phyloP scores from a whole-genome alignment of 768 basidiomycete genomes.

The Boletus eberwhitei region DNA sequence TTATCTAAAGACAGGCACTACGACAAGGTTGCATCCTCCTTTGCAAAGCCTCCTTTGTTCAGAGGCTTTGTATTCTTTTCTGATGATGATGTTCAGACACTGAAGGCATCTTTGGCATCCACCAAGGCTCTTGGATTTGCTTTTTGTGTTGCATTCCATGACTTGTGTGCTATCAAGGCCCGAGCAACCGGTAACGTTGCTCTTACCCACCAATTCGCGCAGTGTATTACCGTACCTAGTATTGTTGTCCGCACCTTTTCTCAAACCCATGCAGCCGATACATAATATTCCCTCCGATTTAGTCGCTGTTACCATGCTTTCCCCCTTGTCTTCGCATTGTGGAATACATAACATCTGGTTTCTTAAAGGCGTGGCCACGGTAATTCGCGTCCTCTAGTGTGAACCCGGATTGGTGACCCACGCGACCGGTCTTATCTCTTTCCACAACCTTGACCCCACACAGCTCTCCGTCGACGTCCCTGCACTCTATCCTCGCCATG shows the following conservation, averaged over 20 bases:
- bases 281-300: background rate
- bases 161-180: conserved; percentile 57
- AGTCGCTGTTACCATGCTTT: background rate
- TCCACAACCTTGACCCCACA: conserved; percentile 3
- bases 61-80: conserved; percentile 19
- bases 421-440: background rate
- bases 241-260: conserved; percentile 20
- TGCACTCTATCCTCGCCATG: conserved; percentile 34
- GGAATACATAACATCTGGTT: background rate
- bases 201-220: conserved; percentile 24
- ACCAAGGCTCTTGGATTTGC: conserved; percentile 36
- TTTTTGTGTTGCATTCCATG: conserved; percentile 51
- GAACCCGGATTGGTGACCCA: background rate
- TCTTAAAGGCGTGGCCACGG: background rate
- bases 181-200: conserved; percentile 26
- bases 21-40: conserved; percentile 27
- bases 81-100: conserved; percentile 34
- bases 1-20: background rate
- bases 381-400: background rate
- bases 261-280: conserved; percentile 8
- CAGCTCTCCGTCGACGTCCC: conserved; percentile 14
- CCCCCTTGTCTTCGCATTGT: background rate
- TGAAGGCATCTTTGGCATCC: conserved; percentile 60
- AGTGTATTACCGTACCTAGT: conserved; percentile 20
- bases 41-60: conserved; percentile 27